Evolutionary conservation across 768 basidiomycete genomes (phyloP), one percentile per base, ranked within the genome.

Genomic region (Pleurotus salmoneostramineus): DNA sequence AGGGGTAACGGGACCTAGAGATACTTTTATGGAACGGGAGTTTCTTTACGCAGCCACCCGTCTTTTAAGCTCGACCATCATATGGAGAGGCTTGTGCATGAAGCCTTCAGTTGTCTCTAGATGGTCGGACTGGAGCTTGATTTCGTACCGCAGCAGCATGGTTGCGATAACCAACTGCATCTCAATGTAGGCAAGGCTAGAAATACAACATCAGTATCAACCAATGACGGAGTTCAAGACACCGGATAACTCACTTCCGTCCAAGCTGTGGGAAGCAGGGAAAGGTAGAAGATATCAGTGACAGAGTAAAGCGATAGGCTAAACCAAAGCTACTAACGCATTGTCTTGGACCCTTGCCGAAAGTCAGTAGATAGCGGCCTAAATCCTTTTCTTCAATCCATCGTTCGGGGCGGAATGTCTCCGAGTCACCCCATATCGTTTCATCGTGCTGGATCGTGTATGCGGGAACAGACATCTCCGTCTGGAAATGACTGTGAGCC

Each of bases 381-480:
- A 64, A 46, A 36, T 67, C 66, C 50, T 52, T 61, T 10, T 56
- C 56, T 42, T 75, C 71, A 1, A 73, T 61, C 74, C 74, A 75
- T 3, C 74, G 59, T 56, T 75, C 74, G 0, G 73, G 73, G 15
- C 73, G 57, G 61, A 73, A 75, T 10, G 50, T 62, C 31, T 67
- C 60, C 2, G 69, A 64, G 57, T 74, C 67, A 6, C 72, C 72
- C 73, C 74, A 74, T 17, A 72, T 63, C 3, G 54, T 56, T 1
- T 61, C 42, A 47, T 68, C 66, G 40, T 70, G 73, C 40, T 72
- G 68, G 17, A 74, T 65, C 0, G 71, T 72, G 61, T 67, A 74
- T 3, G 69, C 68, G 0, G 74, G 73, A 7, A 69, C 72, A 31
- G 70, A 72, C 42, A 75, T 64, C 37, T 71, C 69, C 15, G 69